phyloP scores from a whole-genome alignment of 2,329 filamentous ascomycete species.

The Lasiodiplodia sp. region DNA sequence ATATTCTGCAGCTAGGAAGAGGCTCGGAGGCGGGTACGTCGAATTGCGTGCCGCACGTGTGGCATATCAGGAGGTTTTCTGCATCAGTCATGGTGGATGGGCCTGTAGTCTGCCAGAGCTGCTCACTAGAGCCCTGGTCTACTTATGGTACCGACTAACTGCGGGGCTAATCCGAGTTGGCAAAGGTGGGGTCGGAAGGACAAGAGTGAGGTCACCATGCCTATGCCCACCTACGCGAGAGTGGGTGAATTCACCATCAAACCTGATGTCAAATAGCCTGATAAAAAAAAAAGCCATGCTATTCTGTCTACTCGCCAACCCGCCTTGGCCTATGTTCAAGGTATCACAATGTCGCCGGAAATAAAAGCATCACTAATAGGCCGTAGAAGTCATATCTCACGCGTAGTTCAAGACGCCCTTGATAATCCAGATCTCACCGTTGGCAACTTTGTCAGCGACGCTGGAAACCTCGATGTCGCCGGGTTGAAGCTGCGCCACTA shows the following conservation, averaged over 20 bases:
- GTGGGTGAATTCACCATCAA: not conserved
- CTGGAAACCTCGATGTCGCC: conserved; percentile 78
- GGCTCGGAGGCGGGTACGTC: conserved; percentile 58
- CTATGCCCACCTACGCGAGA: conserved; percentile 2
- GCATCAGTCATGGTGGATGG: conserved; percentile 16
- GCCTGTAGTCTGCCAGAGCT: not conserved
- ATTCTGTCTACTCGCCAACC: not conserved
- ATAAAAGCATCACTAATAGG: not conserved
- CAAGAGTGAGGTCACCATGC: conserved; percentile 8
- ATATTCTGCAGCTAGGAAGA: conserved; percentile 70
- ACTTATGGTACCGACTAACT: conserved; percentile 14
- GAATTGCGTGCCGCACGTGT: conserved; percentile 75
- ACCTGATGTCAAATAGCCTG: not conserved
- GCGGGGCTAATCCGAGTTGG: conserved; percentile 7
- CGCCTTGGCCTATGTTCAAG: not conserved
- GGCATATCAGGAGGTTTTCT: conserved; percentile 65
- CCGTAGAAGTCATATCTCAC: not conserved
- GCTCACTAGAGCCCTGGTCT: not conserved
- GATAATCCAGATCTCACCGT: conserved; percentile 87
- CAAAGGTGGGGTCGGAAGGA: conserved; percentile 23
- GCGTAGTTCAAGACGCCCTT: conserved; percentile 61
- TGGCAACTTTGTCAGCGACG: conserved; percentile 77
- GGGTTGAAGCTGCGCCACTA: conserved; percentile 71
- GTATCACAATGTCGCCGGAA: conserved; percentile 7
- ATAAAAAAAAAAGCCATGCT: no score